Evolutionary conservation across 2,329 filamentous ascomycete species (phyloP).

Genomic region (Aspergillus tubingensis): DNA sequence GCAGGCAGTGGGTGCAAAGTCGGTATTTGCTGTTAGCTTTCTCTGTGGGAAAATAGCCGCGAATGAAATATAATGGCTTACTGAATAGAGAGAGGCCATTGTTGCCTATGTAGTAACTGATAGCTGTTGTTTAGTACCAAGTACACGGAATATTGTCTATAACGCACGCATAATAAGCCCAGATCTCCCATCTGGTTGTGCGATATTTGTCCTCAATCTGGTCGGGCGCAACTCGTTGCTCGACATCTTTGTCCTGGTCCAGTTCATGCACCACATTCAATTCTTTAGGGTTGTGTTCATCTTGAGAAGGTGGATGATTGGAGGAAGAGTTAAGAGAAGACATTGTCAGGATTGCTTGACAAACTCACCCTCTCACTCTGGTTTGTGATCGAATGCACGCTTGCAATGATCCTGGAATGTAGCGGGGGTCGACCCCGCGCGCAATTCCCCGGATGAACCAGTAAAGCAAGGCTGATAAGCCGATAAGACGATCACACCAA

Average conservation of each 20-base stretch:
- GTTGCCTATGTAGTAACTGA: conserved; percentile 65
- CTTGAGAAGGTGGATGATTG: not conserved
- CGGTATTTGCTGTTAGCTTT: conserved; percentile 20
- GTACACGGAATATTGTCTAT: conserved; percentile 5
- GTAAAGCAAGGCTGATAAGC: not conserved
- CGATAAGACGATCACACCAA: not conserved
- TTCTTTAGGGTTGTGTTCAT: not conserved
- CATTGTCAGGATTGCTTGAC: not conserved
- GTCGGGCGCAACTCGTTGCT: conserved; percentile 54
- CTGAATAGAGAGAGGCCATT: conserved; percentile 65
- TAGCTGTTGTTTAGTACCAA: conserved; percentile 24
- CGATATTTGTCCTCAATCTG: conserved; percentile 57
- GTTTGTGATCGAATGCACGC: not conserved
- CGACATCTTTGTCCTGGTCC: conserved; percentile 10
- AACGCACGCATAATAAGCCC: conserved; percentile 56
- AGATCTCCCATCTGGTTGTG: conserved; percentile 58
- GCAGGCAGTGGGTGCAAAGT: conserved; percentile 65
- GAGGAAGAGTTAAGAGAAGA: not conserved
- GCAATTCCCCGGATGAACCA: not conserved
- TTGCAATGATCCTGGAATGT: not conserved
- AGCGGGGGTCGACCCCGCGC: not conserved
- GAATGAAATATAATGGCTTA: conserved; percentile 15
- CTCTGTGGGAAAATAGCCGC: not conserved
- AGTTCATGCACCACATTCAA: not conserved
- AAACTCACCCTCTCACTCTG: not conserved